Base-by-base conservation (phyloP, 2,329 filamentous ascomycete species). In the Colletotrichum australisinense region DNA sequence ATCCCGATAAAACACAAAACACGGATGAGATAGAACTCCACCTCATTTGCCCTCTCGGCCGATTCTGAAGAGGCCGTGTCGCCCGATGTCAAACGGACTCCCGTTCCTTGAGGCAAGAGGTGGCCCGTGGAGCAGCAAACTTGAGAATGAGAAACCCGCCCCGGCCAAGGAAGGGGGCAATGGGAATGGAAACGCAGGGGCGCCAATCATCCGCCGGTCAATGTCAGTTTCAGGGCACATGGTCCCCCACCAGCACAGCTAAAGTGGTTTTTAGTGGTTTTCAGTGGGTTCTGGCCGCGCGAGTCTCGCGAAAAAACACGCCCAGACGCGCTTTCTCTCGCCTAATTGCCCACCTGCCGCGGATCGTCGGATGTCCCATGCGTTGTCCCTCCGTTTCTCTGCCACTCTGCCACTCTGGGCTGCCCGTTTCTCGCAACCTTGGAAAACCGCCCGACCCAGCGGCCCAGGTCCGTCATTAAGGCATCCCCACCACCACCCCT, bases 291-390 rank as follows among this genome's bases (percentile, higher is more conserved):
- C 59, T 58, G 11, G 28, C 58, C 53, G 63, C 72, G 53, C 32
- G 32, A 46, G 19, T 38, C 59, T 64, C 73, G 66, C 73, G 73
- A 74, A 74, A 74, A 74, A 73, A 73, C 69, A 67, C 73, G 69
- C 35, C 57, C 28, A 22, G 60, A 74, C 69, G 73, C 73, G 73
- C 46, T 57, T 57, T 35, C 32, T 30, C 49, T 38, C 24, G 38
- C 42, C 42, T 49, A 49, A 49, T 56, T 19, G n/a, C 32, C 32
- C 14, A 22, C 19, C 42, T 49, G 42, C 42, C 19, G 42, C 30
- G 32, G 70, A 70, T 73, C 70, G 60, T 71, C 62, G 32, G 42
- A 19, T 11, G 65, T 67, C 69, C 68, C 49, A 38, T 70, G 70
- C 70, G 49, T 65, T 49, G 22, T 24, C 26, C 46, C 26, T 30